Base-by-base conservation (phyloP, 1,139 yeast genomes). In the Kodamaea sp. region DNA sequence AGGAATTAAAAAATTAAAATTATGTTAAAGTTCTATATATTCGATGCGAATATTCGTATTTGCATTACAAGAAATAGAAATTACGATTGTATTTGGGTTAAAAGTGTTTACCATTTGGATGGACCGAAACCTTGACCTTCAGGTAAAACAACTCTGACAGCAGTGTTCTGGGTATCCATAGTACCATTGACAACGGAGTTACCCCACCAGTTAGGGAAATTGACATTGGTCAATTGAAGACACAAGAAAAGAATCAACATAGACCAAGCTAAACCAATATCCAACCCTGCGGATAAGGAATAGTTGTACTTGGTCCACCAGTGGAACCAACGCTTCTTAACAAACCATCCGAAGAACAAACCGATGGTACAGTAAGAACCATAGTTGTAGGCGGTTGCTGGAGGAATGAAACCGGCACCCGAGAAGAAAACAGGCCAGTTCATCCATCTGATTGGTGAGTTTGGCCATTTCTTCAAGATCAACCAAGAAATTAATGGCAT, bases 271-370 rank as follows among this genome's bases (percentile, higher is more conserved):
- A 79, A 59, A 35, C 84, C 81, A 37, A 75, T 63, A 50, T 75
- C 81, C 44, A 80, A 52, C 22, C 78, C 84, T 2, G 81, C 81
- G 24, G 81, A 73, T 42, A 79, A 60, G 24, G 78, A 64, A 53
- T 76, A 79, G 56, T 77, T 78, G 62, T 80, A 80, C 63, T 79
- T 79, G 32, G 78, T 63, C 84, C 84, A 80, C 85, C 84, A 80
- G 47, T 69, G 69, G 54, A 75, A 73, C 58, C 58, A 67, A 48
- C 53, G 63, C 45, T 55, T 63, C 56, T 67, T 66, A 39, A 67
- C 57, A 54, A 45, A 62, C 57, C 53, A 53, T 32, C 63, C 61
- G 45, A 68, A 66, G 43, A 56, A 45, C 45, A 60, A 39, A 29
- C 68, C 70, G 44, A 62, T 67, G 25, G 54, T 51, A 52, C 67